These are phyloP conservation scores for Pythium angustatum DNA, from an alignment of 352 stramenopile species.

Conservation along the genomic window DNA sequence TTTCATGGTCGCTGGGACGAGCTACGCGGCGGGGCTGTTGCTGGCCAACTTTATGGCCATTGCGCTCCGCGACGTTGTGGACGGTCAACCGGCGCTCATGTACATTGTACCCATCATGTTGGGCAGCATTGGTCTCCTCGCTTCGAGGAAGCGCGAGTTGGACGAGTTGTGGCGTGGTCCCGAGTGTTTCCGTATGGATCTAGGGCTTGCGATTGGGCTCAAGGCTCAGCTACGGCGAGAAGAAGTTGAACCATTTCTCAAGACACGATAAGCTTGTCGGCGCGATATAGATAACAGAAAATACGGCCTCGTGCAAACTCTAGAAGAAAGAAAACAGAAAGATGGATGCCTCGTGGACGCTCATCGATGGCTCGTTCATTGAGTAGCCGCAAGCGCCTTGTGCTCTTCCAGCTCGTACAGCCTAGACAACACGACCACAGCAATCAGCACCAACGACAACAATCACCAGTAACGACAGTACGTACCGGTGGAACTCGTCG, in stretches of 20 bases:
- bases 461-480: background rate
- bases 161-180: conserved; percentile 77
- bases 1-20: conserved; percentile 61
- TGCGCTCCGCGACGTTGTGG: conserved; percentile 82
- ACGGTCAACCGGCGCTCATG: conserved; percentile 93
- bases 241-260: conserved; percentile 32
- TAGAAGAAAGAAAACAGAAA: conserved; percentile 1
- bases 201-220: background rate
- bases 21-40: conserved; percentile 90
- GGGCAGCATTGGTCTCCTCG: conserved; percentile 55
- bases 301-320: background rate
- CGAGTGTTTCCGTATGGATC: conserved; percentile 38
- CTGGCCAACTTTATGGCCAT: conserved; percentile 93
- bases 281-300: conserved; percentile 9
- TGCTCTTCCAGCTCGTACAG: conserved; percentile 26
- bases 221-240: conserved; percentile 12
- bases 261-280: conserved; percentile 17
- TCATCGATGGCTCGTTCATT: background rate
- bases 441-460: background rate
- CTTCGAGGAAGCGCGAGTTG: conserved; percentile 55
- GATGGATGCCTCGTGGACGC: background rate
- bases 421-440: background rate
- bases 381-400: background rate
- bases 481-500: conserved; percentile 78
- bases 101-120: conserved; percentile 94